Evolutionary conservation across 345 rosid genomes (phyloP).

Genomic region (Combretum micranthum): DNA sequence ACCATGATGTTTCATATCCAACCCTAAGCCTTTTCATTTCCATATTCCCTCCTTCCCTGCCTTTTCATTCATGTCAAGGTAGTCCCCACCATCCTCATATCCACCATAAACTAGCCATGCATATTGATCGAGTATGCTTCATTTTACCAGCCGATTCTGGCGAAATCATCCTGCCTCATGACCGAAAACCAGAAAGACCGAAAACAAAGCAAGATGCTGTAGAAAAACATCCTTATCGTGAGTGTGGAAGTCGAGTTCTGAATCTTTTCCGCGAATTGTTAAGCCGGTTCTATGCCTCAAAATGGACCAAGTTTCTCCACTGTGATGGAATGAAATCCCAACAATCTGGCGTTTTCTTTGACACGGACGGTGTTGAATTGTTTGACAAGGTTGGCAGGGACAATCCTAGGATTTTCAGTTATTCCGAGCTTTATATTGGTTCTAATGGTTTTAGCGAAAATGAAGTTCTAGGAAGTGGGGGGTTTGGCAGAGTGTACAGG

Average conservation of each 20-base stretch:
- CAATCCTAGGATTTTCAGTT: constrained; percentile 84
- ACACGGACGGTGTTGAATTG: constrained; percentile 79
- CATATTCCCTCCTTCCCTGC: too few species aligned
- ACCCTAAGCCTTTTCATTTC: too few species aligned
- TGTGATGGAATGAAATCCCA: constrained; percentile 9
- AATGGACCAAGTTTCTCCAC: constrained; percentile 28
- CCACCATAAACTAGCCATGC: constrained; percentile 20
- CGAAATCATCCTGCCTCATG: constrained; percentile 24
- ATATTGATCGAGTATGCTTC: constrained; percentile 53
- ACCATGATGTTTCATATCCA: too few species aligned
- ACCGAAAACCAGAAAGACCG: not conserved
- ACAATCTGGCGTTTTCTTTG: constrained; percentile 34
- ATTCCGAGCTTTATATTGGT: constrained; percentile 89
- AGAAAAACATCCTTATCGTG: constrained; percentile 23
- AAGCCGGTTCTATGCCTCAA: constrained; percentile 36
- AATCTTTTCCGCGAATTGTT: constrained; percentile 30
- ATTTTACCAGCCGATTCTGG: constrained; percentile 46
- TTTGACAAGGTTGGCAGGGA: constrained; percentile 66
- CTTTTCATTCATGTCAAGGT: too few species aligned
- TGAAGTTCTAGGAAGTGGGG: constrained; percentile 83
- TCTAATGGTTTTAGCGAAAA: constrained; percentile 67
- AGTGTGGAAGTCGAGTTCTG: constrained; percentile 42
- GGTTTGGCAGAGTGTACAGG: constrained; percentile 74
- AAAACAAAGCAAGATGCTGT: too few species aligned
- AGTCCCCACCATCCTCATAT: too few species aligned